Evolutionary conservation across 2,329 filamentous ascomycete species (phyloP).

Genomic region (Proliferodiscus dingleyae): DNA sequence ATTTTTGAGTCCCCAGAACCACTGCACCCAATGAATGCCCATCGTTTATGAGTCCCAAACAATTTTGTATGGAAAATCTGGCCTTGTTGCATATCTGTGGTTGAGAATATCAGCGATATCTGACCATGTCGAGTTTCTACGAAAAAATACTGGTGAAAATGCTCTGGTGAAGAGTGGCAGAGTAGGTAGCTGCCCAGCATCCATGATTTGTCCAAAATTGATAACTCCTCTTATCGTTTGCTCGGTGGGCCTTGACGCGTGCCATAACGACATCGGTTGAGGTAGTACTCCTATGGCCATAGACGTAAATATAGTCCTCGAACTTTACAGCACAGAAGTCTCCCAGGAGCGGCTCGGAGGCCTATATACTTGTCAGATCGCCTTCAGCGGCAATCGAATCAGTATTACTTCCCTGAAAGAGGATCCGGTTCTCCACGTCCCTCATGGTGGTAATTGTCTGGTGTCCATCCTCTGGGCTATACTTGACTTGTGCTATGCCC

Average conservation of each 20-base stretch:
- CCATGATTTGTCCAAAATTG: slow-evolving; percentile 11
- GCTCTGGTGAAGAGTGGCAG: too few relatives aligned
- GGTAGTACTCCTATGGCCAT: slow-evolving; percentile 12
- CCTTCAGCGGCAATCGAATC: background rate
- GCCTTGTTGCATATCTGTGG: slow-evolving; percentile 15
- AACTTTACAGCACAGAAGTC: slow-evolving; percentile 11
- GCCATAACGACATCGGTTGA: background rate
- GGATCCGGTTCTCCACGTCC: background rate
- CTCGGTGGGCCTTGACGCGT: background rate
- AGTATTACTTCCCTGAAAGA: background rate
- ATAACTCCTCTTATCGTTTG: slow-evolving; percentile 10
- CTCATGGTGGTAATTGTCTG: background rate
- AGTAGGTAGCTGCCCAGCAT: too few relatives aligned
- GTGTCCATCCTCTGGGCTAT: too few relatives aligned
- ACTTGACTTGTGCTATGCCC: slow-evolving; percentile 6
- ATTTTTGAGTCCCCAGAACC: slow-evolving; percentile 13
- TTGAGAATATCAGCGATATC: background rate
- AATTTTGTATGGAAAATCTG: slow-evolving; percentile 18
- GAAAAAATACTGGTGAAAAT: too few relatives aligned
- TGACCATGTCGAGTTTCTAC: too few relatives aligned
- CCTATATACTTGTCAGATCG: background rate
- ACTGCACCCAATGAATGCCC: slow-evolving; percentile 18
- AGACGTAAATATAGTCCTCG: slow-evolving; percentile 14
- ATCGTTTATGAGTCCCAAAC: slow-evolving; percentile 15
- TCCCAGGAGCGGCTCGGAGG: slow-evolving; percentile 15